Evolutionary conservation across 176 grass and related monocot species (phyloP), one percentile per base, ranked within the genome.

Genomic region (Tuctoria greenei): DNA sequence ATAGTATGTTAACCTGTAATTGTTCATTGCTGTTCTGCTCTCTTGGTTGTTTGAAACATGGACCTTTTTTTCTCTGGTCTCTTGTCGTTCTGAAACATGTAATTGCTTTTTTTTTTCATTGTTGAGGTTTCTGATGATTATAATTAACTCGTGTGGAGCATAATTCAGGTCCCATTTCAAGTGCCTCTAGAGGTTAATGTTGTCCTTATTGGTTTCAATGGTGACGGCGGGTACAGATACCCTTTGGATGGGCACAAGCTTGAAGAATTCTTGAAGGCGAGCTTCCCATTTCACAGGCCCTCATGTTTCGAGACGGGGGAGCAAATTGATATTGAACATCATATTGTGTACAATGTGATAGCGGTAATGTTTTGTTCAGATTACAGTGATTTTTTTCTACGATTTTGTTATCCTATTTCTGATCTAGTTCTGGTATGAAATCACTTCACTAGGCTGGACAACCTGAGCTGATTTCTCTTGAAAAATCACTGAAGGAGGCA

Each of bases 281-380:
- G 89, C 81, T 99, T 99, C 67, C 92, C 92, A 51, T 83, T 80
- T 74, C 95, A 99, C 83, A 84, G 95, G 14, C 95, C 95, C 44
- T 99, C 95, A 8, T 99, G 95, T 61, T 80, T 99, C 0, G 95
- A 99, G 82, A 99, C 89, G 60, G 89, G 95, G 14, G 89, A 99
- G n/a, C 89, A 89, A 28, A 95, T 99, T 88, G 95, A 99, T 88
- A 99, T 99, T 21, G 95, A 99, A 24, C 95, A 99, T 83, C 95
- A 95, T 82, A 88, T 99, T 43, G 79, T 88, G 76, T 99, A 99
- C 40, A 95, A 99, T 86, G 89, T 86, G 28, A 95, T 99, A 84
- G 76, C 84, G 64, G 95, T 98, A 90, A 88, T 51, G 61, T 62
- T 79, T 81, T 24, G 15, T 60, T 89, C 56, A 45, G 37, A 64